These are phyloP conservation scores for Epicoccum sorghinum DNA, from an alignment of 2,329 filamentous ascomycete genomes.

Conservation along the genomic window DNA sequence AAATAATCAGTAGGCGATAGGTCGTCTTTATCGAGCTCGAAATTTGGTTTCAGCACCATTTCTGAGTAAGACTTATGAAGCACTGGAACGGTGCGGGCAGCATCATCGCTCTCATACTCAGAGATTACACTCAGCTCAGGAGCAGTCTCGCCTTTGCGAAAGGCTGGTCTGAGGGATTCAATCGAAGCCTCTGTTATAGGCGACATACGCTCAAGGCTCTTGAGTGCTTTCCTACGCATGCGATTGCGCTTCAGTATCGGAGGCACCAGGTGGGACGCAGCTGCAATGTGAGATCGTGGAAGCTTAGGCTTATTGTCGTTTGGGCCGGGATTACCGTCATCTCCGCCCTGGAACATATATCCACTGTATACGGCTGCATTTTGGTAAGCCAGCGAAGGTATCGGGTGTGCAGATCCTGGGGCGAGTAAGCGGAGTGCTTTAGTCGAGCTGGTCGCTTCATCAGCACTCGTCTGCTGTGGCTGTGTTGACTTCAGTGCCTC, in stretches of 20 bases:
- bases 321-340: slow-evolving; percentile 9
- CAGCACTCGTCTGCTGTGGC: slow-evolving; percentile 8
- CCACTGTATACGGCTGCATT: neutral
- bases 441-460: slow-evolving; percentile 9
- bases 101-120: slow-evolving; percentile 19
- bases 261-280: slow-evolving; percentile 4
- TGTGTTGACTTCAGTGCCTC: slow-evolving; percentile 14
- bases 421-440: slow-evolving; percentile 23
- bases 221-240: slow-evolving; percentile 20
- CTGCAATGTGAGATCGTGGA: neutral
- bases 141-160: slow-evolving; percentile 17
- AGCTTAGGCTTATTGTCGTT: slow-evolving; percentile 14
- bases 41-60: slow-evolving; percentile 1
- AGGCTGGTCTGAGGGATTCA: slow-evolving; percentile 20
- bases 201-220: slow-evolving; percentile 28
- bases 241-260: slow-evolving; percentile 10
- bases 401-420: slow-evolving; percentile 13
- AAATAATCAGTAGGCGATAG: slow-evolving; percentile 18
- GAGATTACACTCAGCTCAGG: slow-evolving; percentile 26
- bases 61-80: slow-evolving; percentile 5
- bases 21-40: slow-evolving; percentile 18
- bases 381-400: neutral
- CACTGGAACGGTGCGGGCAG: neutral
- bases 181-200: slow-evolving; percentile 33
- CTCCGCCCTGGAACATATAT: neutral